phyloP scores from a whole-genome alignment of 2,329 filamentous ascomycete species.

The Fusarium pseudonygamai region DNA sequence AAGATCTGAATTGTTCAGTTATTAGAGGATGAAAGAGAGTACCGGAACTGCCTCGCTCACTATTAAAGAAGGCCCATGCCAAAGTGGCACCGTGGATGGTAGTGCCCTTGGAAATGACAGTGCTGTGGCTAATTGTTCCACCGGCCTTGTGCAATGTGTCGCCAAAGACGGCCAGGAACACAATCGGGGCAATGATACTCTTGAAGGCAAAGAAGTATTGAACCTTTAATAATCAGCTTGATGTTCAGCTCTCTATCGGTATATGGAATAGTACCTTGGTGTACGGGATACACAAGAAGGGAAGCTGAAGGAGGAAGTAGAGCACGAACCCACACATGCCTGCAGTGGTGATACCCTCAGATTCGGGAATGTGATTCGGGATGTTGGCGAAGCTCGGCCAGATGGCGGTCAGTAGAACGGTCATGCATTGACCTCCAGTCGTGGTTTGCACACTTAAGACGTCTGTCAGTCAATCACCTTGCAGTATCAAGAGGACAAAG shows the following conservation, averaged over 20 bases:
- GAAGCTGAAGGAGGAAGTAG: slow-evolving; percentile 11
- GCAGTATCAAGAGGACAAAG: neutral
- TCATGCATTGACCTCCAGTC: slow-evolving; percentile 15
- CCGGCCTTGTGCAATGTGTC: slow-evolving; percentile 1
- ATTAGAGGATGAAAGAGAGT: neutral
- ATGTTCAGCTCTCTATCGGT: fast-evolving
- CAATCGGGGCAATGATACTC: neutral
- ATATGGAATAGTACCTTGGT: neutral
- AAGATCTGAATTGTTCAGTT: neutral
- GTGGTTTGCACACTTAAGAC: slow-evolving; percentile 2
- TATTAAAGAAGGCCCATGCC: slow-evolving; percentile 1
- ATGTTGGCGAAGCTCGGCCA: slow-evolving; percentile 14
- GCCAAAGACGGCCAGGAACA: slow-evolving; percentile 2
- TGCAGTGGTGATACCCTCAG: neutral
- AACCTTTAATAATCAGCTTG: neutral
- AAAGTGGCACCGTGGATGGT: slow-evolving; percentile 3
- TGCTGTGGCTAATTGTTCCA: neutral
- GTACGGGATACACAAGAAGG: slow-evolving; percentile 1
- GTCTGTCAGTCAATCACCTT: neutral
- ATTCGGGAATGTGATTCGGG: neutral
- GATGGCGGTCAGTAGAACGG: slow-evolving; percentile 2
- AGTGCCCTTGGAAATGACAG: neutral
- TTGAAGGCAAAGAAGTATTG: slow-evolving; percentile 9
- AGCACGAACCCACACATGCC: neutral
- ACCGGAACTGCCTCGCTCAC: neutral